Conservation (phyloP, 1,139 yeast genomes). For the Meyerozyma elateridarum region DNA sequence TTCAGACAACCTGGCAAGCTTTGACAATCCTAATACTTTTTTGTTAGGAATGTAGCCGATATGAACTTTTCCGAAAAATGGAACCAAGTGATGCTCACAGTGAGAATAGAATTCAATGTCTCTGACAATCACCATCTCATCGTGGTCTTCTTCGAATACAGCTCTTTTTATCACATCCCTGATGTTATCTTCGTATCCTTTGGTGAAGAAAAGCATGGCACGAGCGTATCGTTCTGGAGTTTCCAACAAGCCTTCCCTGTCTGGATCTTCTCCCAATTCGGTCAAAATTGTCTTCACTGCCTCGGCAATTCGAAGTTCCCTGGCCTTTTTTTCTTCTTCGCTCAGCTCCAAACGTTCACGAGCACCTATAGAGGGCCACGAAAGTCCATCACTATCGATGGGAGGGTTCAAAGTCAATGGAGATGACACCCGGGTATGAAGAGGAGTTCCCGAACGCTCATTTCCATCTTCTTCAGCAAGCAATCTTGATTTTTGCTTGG, state of each 20-base stretch:
- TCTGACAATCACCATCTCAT: constrained; percentile 96
- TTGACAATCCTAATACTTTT: constrained; percentile 89
- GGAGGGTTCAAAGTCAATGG: constrained; percentile 84
- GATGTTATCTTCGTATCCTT: constrained; percentile 92
- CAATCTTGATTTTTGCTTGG: not conserved
- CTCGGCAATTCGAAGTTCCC: constrained; percentile 73
- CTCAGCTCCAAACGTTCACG: constrained; percentile 66
- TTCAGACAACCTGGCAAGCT: constrained; percentile 91
- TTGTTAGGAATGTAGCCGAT: constrained; percentile 95
- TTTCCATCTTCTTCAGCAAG: not conserved
- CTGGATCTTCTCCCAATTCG: constrained; percentile 89
- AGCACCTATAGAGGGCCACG: constrained; percentile 95
- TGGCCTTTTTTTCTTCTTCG: constrained; percentile 51
- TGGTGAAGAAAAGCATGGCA: constrained; percentile 92
- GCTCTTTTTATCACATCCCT: constrained; percentile 90
- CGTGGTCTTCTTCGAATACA: constrained; percentile 96
- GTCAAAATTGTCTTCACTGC: constrained; percentile 79
- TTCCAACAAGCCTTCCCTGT: constrained; percentile 83
- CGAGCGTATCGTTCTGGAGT: constrained; percentile 96
- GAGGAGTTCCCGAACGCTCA: constrained; percentile 33
- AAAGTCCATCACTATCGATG: constrained; percentile 82
- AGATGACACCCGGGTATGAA: constrained; percentile 74
- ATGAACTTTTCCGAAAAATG: constrained; percentile 94
- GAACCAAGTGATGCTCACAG: constrained; percentile 97
- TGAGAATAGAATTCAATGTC: constrained; percentile 89